phyloP scores from a whole-genome alignment of 2,329 filamentous ascomycete genomes.

The Diaporthe capsici region DNA sequence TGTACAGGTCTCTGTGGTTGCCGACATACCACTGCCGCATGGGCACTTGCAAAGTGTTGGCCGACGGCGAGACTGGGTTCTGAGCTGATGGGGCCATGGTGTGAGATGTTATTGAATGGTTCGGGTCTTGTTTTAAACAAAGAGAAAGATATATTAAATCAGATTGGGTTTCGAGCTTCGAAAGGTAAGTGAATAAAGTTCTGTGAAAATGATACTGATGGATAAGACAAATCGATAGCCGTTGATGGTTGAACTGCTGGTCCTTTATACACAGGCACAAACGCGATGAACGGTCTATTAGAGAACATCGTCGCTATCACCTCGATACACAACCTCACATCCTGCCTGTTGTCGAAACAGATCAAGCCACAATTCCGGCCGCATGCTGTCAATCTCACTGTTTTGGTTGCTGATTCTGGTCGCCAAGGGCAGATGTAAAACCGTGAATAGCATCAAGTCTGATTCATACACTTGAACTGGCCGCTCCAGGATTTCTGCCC shows the following conservation, averaged over 20 bases:
- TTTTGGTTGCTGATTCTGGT: background rate
- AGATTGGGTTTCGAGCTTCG: background rate
- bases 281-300: background rate
- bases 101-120: background rate
- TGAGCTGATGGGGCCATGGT: background rate
- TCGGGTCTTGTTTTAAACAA: background rate
- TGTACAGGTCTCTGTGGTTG: background rate
- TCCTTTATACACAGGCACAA: background rate
- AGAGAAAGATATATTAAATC: background rate
- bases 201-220: background rate
- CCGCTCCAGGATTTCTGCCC: background rate
- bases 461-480: background rate
- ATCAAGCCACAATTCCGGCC: background rate
- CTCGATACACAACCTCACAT: background rate
- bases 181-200: background rate
- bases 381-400: background rate
- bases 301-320: background rate
- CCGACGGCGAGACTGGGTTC: background rate
- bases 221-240: background rate
- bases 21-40: background rate
- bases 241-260: background rate
- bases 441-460: background rate
- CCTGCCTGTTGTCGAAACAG: background rate
- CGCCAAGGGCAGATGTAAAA: background rate
- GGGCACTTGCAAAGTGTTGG: background rate